These are phyloP conservation scores for Botryotinia calthae DNA, from an alignment of 2,329 filamentous ascomycete species.

Conservation along the genomic window DNA sequence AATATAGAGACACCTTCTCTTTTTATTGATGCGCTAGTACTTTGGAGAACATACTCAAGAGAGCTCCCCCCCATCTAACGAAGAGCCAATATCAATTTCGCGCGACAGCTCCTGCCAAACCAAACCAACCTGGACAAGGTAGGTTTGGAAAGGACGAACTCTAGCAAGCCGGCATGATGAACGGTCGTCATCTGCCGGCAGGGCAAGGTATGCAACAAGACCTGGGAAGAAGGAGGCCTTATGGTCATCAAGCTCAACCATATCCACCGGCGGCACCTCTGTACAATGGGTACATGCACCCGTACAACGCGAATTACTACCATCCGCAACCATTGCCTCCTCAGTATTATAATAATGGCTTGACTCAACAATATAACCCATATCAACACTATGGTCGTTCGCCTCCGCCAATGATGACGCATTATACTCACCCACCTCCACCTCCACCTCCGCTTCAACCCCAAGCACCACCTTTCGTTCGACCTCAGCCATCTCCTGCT, in stretches of 20 bases:
- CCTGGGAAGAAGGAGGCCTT: conserved; percentile 36
- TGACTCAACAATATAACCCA: conserved; percentile 48
- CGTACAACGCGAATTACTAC: conserved; percentile 51
- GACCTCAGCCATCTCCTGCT: conserved; percentile 52
- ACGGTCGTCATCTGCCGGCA: conserved; percentile 72
- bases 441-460: conserved; percentile 30
- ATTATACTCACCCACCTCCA: conserved; percentile 49
- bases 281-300: conserved; percentile 51
- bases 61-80: not conserved
- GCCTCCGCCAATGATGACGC: conserved; percentile 51
- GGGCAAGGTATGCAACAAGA: conserved; percentile 54
- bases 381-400: conserved; percentile 48
- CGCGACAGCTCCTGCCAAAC: conserved; percentile 22
- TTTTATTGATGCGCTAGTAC: not conserved
- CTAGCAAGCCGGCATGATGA: conserved; percentile 73
- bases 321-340: conserved; percentile 55
- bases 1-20: not conserved
- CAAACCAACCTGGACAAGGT: conserved; percentile 30
- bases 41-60: not conserved
- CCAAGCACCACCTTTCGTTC: conserved; percentile 43
- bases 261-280: conserved; percentile 44
- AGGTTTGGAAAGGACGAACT: conserved; percentile 27
- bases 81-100: not conserved
- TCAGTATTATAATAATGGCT: conserved; percentile 53
- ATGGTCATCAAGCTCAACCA: conserved; percentile 44